phyloP scores from a whole-genome alignment of 1,139 yeast genomes.

The Pichia sp. region DNA sequence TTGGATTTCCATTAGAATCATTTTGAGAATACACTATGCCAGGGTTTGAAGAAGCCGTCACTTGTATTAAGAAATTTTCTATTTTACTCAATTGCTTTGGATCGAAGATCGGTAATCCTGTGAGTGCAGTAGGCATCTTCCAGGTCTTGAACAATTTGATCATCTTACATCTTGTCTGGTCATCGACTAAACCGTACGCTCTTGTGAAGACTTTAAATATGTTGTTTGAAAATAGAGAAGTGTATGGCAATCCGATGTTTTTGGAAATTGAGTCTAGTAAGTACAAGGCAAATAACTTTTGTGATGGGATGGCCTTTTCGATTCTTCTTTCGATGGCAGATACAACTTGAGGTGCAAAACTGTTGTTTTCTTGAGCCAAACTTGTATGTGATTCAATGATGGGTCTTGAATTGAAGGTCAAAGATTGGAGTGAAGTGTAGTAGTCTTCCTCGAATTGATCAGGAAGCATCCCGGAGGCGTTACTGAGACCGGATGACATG shows the following conservation, averaged over 20 bases:
- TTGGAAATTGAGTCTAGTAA: conserved; percentile 92
- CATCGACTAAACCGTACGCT: conserved; percentile 76
- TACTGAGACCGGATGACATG: neutral
- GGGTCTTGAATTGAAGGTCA: conserved; percentile 88
- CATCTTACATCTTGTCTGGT: conserved; percentile 68
- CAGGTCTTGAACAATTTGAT: conserved; percentile 83
- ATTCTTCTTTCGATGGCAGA: conserved; percentile 68
- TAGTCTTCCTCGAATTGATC: conserved; percentile 56
- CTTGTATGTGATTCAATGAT: conserved; percentile 84
- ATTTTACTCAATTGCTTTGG: conserved; percentile 67
- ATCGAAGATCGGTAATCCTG: conserved; percentile 71
- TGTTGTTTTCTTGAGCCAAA: conserved; percentile 81
- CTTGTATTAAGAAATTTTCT: conserved; percentile 67
- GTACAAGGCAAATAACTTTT: conserved; percentile 81
- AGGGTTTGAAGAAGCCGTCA: conserved; percentile 35
- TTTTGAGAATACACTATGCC: neutral
- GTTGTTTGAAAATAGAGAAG: conserved; percentile 65
- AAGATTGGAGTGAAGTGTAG: conserved; percentile 62
- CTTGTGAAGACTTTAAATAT: conserved; percentile 69
- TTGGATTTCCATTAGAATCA: neutral
- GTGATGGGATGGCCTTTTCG: conserved; percentile 70
- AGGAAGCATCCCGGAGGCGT: conserved; percentile 3
- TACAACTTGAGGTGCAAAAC: conserved; percentile 74
- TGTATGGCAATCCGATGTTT: conserved; percentile 87
- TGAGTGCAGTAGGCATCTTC: conserved; percentile 64